Evolutionary conservation across 768 basidiomycete genomes (phyloP).

Genomic region (Amanita fuliginea): DNA sequence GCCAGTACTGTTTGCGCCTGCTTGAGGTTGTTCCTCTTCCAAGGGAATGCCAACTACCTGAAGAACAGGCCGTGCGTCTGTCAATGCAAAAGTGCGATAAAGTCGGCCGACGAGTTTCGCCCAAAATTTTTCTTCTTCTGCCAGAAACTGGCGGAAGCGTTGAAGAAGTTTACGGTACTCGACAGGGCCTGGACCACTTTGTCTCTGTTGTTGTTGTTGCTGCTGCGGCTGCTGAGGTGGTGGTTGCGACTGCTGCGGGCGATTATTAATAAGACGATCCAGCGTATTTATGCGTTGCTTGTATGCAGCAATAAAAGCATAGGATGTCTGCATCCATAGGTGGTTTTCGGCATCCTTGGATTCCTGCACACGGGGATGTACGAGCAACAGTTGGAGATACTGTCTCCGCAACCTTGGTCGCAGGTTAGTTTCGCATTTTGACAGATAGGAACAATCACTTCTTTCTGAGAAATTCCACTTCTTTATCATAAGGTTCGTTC

Average conservation of each 20-base stretch:
- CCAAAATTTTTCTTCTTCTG: constrained; percentile 91
- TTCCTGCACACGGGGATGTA: constrained; percentile 59
- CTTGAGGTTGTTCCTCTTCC: constrained; percentile 25
- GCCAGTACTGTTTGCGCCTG: constrained; percentile 12
- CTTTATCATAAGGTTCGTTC: constrained; percentile 72
- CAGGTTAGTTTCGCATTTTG: neutral
- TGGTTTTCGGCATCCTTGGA: constrained; percentile 73
- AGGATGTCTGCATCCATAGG: constrained; percentile 90
- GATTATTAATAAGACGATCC: constrained; percentile 42
- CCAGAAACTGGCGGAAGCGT: constrained; percentile 83
- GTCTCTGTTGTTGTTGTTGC: constrained; percentile 19
- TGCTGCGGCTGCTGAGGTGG: constrained; percentile 23
- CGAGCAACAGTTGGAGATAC: constrained; percentile 58
- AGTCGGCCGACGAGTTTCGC: constrained; percentile 66
- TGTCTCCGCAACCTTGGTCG: constrained; percentile 45
- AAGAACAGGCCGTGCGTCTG: constrained; percentile 50
- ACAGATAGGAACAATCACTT: constrained; percentile 41
- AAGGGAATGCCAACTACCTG: constrained; percentile 42
- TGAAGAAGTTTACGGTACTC: constrained; percentile 82
- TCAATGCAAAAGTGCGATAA: constrained; percentile 59
- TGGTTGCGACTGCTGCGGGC: constrained; percentile 25
- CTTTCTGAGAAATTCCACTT: constrained; percentile 80
- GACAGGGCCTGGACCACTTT: constrained; percentile 47
- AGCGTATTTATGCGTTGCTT: constrained; percentile 62
- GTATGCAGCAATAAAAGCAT: constrained; percentile 74